A percentile compares a stretch with the other conserved stretches of the same genome.
These are phyloP conservation scores for Phoma sp. DNA, from an alignment of 2,329 filamentous ascomycete genomes.

Conservation along the genomic window DNA sequence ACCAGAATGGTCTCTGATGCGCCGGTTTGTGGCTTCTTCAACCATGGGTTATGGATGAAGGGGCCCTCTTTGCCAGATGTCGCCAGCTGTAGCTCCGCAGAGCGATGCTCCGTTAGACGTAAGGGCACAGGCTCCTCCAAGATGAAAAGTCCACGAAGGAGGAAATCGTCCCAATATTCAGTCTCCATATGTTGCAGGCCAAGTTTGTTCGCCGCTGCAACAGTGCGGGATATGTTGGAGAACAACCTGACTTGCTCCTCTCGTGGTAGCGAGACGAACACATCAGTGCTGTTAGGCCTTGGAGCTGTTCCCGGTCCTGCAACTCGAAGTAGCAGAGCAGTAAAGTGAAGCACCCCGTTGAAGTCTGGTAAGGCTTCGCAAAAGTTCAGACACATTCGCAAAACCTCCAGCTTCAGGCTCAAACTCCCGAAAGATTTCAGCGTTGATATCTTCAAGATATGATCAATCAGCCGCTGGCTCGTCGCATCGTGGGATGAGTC, in stretches of 20 bases:
- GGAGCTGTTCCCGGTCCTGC: slow-evolving; percentile 82
- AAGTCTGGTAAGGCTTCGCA: slow-evolving; percentile 94
- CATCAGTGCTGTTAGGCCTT: slow-evolving; percentile 68
- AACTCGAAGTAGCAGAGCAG: slow-evolving; percentile 80
- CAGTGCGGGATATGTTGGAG: slow-evolving; percentile 84
- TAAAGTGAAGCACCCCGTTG: slow-evolving; percentile 85
- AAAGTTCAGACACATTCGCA: slow-evolving; percentile 89
- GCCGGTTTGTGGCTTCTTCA: slow-evolving; percentile 66
- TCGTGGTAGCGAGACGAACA: slow-evolving; percentile 71
- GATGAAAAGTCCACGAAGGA: slow-evolving; percentile 79
- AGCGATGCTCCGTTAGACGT: slow-evolving; percentile 41
- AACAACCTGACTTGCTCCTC: slow-evolving; percentile 88
- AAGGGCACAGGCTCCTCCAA: slow-evolving; percentile 50
- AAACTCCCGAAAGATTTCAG: slow-evolving; percentile 73
- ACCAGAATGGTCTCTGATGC: slow-evolving; percentile 74
- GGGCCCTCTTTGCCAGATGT: slow-evolving; percentile 65
- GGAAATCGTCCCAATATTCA: slow-evolving; percentile 96
- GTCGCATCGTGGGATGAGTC: slow-evolving; percentile 28
- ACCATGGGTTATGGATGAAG: slow-evolving; percentile 94
- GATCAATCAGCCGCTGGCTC: slow-evolving; percentile 51
- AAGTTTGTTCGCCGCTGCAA: slow-evolving; percentile 75
- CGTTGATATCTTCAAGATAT: slow-evolving; percentile 64
- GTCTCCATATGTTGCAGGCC: slow-evolving; percentile 74
- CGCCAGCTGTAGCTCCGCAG: slow-evolving; percentile 39
- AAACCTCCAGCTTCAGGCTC: slow-evolving; percentile 81